Conservation (phyloP, 2,329 filamentous ascomycete genomes). For the Microdochium paspali region DNA sequence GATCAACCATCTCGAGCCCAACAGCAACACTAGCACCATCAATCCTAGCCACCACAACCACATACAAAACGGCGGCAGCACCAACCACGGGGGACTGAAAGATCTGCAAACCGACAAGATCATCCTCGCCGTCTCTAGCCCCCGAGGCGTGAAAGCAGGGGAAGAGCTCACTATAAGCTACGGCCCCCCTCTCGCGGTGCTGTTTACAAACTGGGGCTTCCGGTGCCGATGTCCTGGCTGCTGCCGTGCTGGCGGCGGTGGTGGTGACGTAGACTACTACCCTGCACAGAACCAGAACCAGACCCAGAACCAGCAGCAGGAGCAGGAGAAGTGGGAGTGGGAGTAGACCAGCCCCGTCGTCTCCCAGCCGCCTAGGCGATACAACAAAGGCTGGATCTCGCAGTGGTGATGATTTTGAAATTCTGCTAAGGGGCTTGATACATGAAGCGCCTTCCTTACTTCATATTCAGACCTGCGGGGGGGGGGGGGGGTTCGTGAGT, state of each 20-base stretch:
- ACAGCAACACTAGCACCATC: no score
- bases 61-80: neutral
- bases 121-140: neutral
- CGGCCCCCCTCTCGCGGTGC: neutral
- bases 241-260: neutral
- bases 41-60: neutral
- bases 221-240: neutral
- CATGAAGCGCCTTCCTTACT: no score
- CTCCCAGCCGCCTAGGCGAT: no score
- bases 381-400: no score
- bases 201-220: neutral
- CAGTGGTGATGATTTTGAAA: no score
- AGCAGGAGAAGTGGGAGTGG: no score
- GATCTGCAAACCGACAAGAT: neutral
- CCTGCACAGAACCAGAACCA: neutral
- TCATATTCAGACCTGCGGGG: no score
- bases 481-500: no score
- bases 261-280: neutral
- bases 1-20: no score
- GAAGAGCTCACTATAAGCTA: conserved; percentile 2
- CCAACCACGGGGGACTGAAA: neutral
- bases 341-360: no score
- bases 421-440: no score
- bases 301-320: neutral
- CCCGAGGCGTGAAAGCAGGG: neutral